Percentiles rank a stretch among this genome's conserved stretches.
These are phyloP conservation scores for Cyclostephanos tholiformis DNA, from an alignment of 108 stramenopile species.

Conservation along the genomic window DNA sequence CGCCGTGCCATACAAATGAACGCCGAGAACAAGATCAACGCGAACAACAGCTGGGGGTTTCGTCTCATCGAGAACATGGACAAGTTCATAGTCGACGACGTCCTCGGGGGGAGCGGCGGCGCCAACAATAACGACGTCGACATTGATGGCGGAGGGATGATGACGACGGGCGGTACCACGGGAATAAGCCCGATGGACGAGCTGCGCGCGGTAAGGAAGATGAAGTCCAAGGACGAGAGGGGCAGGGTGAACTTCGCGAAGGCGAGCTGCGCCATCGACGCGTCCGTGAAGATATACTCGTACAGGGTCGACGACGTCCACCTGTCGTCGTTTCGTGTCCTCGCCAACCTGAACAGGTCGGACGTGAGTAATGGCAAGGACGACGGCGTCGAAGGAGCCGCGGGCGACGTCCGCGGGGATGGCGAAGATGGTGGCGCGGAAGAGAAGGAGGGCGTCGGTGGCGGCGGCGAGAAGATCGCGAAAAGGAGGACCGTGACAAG, in stretches of 20 bases:
- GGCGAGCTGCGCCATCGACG: conserved; percentile 96
- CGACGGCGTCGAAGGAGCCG: conserved; percentile 10
- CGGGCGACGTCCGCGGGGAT: not conserved
- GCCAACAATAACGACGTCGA: conserved; percentile 3
- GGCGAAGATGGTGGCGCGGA: not conserved
- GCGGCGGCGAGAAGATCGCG: conserved; percentile 23
- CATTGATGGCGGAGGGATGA: not conserved
- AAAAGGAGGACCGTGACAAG: conserved; percentile 30
- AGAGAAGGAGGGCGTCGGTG: conserved; percentile 19
- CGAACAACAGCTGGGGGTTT: conserved; percentile 92
- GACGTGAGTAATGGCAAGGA: conserved; percentile 51
- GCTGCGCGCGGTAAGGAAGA: conserved; percentile 8
- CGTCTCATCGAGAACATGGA: conserved; percentile 98
- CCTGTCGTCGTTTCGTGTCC: conserved; percentile 88
- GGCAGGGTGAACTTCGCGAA: conserved; percentile 95
- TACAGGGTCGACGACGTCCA: conserved; percentile 98
- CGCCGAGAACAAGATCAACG: conserved; percentile 96
- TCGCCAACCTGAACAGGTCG: conserved; percentile 93
- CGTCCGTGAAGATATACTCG: conserved; percentile 96
- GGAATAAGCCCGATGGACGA: not conserved
- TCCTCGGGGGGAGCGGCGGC: conserved; percentile 12
- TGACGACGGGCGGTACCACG: not conserved
- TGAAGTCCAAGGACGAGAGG: conserved; percentile 26
- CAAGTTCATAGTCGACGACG: conserved; percentile 63
- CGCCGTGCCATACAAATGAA: conserved; percentile 88